Evolutionary conservation across 345 rosid species (phyloP).

Genomic region (Triadica sebifera): DNA sequence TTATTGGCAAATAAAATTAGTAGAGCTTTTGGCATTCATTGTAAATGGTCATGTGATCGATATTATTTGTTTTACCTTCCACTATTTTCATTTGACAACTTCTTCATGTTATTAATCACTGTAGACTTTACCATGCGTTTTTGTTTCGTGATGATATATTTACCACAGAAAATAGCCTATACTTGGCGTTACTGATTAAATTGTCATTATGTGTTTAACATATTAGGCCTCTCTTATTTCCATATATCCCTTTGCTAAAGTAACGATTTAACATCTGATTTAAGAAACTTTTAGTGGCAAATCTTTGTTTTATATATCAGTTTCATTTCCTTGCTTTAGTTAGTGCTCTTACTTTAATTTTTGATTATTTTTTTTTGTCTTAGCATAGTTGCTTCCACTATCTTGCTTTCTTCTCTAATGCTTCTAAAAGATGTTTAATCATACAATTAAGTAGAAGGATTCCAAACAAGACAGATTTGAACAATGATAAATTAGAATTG

Average conservation of each 20-base stretch:
- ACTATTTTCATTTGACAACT: no score
- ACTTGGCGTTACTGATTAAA: background rate
- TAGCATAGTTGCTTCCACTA: conserved; percentile 17
- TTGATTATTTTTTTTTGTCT: conserved; percentile 27
- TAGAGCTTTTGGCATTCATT: no score
- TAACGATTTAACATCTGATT: background rate
- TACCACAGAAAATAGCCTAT: no score
- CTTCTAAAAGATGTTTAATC: conserved; percentile 27
- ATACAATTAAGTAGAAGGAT: conserved; percentile 20
- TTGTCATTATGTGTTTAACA: conserved; percentile 2
- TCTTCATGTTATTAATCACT: no score
- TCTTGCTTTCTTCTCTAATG: conserved; percentile 20
- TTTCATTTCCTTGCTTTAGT: conserved; percentile 2
- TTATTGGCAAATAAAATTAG: no score
- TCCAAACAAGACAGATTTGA: conserved; percentile 14
- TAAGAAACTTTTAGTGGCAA: conserved; percentile 5
- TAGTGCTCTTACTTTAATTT: conserved; percentile 24
- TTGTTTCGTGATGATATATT: no score
- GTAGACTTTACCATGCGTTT: no score
- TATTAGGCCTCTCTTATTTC: background rate
- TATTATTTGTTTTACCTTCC: no score
- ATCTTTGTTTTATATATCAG: conserved; percentile 23
- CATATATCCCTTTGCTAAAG: background rate
- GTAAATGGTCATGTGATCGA: no score
- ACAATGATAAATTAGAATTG: conserved; percentile 2